Conservation (phyloP, 768 basidiomycete species). For the Pholiota microspora region DNA sequence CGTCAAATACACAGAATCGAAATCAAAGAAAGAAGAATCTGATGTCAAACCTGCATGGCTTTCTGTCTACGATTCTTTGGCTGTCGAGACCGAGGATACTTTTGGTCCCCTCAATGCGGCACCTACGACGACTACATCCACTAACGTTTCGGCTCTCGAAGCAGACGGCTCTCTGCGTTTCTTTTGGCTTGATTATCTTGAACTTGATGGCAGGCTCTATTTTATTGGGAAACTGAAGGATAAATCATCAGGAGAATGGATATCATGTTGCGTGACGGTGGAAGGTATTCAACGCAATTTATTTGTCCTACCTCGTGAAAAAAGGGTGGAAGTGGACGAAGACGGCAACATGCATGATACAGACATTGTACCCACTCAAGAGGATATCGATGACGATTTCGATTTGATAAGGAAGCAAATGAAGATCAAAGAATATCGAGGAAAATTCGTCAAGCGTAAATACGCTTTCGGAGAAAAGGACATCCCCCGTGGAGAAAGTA, state of each 20-base stretch:
- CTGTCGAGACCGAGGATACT: constrained; percentile 57
- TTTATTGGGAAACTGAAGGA: constrained; percentile 92
- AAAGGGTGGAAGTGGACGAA: constrained; percentile 54
- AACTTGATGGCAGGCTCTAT: constrained; percentile 80
- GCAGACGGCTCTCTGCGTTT: constrained; percentile 83
- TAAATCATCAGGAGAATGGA: constrained; percentile 62
- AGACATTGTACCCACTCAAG: constrained; percentile 65
- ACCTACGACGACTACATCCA: constrained; percentile 32
- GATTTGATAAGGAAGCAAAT: constrained; percentile 71
- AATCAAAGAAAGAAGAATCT: constrained; percentile 44
- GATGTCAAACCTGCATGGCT: constrained; percentile 63
- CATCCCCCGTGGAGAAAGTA: constrained; percentile 72
- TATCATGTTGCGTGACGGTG: constrained; percentile 86
- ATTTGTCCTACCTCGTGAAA: constrained; percentile 79
- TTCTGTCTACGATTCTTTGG: constrained; percentile 70
- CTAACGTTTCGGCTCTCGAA: constrained; percentile 63
- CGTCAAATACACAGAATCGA: constrained; percentile 6
- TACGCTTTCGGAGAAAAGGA: constrained; percentile 90
- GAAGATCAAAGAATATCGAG: constrained; percentile 74
- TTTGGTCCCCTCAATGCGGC: constrained; percentile 46
- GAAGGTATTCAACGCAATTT: constrained; percentile 87
- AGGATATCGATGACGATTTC: constrained; percentile 82
- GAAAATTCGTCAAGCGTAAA: constrained; percentile 82
- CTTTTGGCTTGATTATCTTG: constrained; percentile 96
- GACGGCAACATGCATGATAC: constrained; percentile 66